These are phyloP conservation scores for Metarhizium brunneum DNA, from an alignment of 2,329 filamentous ascomycete species.

Conservation along the genomic window DNA sequence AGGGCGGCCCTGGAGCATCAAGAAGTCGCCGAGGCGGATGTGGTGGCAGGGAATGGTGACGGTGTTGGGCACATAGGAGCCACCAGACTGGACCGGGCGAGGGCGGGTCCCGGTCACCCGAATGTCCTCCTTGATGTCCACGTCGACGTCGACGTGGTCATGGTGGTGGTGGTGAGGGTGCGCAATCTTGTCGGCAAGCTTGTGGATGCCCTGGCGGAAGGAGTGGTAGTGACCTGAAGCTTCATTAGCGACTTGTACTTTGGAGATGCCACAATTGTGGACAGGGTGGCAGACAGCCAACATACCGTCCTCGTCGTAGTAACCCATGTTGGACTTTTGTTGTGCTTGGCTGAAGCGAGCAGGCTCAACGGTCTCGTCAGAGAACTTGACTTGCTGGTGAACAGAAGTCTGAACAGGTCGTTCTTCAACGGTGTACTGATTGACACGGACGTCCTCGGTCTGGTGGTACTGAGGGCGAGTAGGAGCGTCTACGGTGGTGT, in stretches of 20 bases:
- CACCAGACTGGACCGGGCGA: slow-evolving; percentile 18
- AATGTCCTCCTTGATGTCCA: slow-evolving; percentile 28
- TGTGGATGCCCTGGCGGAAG: slow-evolving; percentile 46
- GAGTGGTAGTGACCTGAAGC: slow-evolving; percentile 50
- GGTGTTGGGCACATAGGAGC: slow-evolving; percentile 56
- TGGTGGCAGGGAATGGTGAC: slow-evolving; percentile 99
- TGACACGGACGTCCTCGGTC: slow-evolving; percentile 16
- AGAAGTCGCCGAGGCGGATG: slow-evolving; percentile 96
- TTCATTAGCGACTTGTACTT: slow-evolving; percentile 8
- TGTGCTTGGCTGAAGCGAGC: slow-evolving; percentile 31
- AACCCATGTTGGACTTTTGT: slow-evolving; percentile 51
- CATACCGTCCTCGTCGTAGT: slow-evolving; percentile 56
- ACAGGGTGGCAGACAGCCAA: slow-evolving; percentile 3
- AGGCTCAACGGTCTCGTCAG: slow-evolving; percentile 57
- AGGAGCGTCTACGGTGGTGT: slow-evolving; percentile 24
- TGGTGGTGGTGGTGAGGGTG: slow-evolving; percentile 34
- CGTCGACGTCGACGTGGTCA: slow-evolving; percentile 40
- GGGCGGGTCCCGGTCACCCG: slow-evolving; percentile 18
- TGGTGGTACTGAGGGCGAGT: slow-evolving; percentile 23
- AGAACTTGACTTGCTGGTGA: slow-evolving; percentile 49
- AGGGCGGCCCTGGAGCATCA: slow-evolving; percentile 97
- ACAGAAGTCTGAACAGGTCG: slow-evolving; percentile 32
- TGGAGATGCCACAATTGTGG: neutral
- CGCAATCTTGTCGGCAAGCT: slow-evolving; percentile 45
- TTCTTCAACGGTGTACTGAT: slow-evolving; percentile 30